phyloP scores from a whole-genome alignment of 257 asterid species.

The Datura wrightii region DNA sequence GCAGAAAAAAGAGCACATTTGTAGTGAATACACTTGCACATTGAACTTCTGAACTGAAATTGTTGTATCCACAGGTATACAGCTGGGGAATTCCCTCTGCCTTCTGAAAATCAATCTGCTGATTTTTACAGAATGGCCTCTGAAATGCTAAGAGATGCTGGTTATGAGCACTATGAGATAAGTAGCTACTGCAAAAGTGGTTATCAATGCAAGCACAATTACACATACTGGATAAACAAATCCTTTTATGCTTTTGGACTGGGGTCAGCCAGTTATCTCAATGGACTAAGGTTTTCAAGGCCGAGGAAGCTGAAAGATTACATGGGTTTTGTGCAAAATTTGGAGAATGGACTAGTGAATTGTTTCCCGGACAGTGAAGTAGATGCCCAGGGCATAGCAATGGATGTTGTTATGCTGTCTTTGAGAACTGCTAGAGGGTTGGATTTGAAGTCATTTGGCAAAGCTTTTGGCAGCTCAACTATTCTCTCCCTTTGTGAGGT shows the following conservation, averaged over 20 bases:
- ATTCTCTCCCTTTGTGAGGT: slow-evolving; percentile 64
- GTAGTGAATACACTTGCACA: not conserved
- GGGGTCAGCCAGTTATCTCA: slow-evolving; percentile 81
- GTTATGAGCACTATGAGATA: slow-evolving; percentile 88
- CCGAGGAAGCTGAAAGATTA: slow-evolving; percentile 81
- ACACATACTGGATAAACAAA: slow-evolving; percentile 80
- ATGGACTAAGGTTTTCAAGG: slow-evolving; percentile 82
- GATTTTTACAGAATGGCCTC: slow-evolving; percentile 87
- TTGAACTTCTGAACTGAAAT: not conserved
- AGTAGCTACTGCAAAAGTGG: slow-evolving; percentile 89
- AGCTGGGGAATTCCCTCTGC: slow-evolving; percentile 90
- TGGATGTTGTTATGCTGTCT: slow-evolving; percentile 86
- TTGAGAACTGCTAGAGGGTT: slow-evolving; percentile 80
- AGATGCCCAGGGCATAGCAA: slow-evolving; percentile 67
- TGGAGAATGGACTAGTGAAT: slow-evolving; percentile 53
- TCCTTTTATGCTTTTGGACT: slow-evolving; percentile 86
- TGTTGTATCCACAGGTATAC: slow-evolving; percentile 62
- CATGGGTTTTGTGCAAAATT: slow-evolving; percentile 60
- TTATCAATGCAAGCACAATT: slow-evolving; percentile 84
- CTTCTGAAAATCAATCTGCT: slow-evolving; percentile 83
- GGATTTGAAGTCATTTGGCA: slow-evolving; percentile 68
- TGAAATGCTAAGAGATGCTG: slow-evolving; percentile 64
- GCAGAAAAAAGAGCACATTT: not conserved
- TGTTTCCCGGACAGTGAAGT: slow-evolving; percentile 33
- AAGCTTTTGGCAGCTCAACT: slow-evolving; percentile 64